phyloP scores from a whole-genome alignment of 1,139 yeast genomes.

The Suhomyces atakaporum region DNA sequence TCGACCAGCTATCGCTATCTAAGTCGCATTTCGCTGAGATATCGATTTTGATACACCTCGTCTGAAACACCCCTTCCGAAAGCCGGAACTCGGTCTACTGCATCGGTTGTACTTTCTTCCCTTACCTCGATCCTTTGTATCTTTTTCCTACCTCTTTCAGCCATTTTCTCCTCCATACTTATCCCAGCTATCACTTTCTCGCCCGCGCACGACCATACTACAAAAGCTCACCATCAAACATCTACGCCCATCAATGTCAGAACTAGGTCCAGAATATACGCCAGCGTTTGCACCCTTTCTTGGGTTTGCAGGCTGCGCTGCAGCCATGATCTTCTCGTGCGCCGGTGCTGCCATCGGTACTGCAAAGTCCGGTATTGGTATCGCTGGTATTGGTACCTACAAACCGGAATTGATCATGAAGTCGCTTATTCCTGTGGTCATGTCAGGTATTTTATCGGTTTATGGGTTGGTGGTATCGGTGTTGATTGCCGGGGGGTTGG shows the following conservation, averaged over 20 bases:
- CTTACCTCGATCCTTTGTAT: too few relatives aligned
- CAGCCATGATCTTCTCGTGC: conserved; percentile 86
- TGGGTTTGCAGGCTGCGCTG: conserved; percentile 94
- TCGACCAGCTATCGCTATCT: too few relatives aligned
- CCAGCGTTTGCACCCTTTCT: conserved; percentile 93
- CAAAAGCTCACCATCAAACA: background rate
- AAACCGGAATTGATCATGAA: conserved; percentile 83
- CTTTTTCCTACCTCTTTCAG: background rate
- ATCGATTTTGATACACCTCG: too few relatives aligned
- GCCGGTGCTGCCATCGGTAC: conserved; percentile 98
- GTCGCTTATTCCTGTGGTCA: conserved; percentile 89
- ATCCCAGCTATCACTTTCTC: background rate
- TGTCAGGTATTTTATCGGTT: conserved; percentile 97
- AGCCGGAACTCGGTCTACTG: too few relatives aligned
- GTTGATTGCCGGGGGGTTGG: conserved; percentile 87
- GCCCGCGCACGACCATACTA: background rate
- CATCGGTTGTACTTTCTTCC: too few relatives aligned
- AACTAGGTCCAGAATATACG: conserved; percentile 55
- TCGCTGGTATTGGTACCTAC: conserved; percentile 84
- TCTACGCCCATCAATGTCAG: conserved; percentile 28
- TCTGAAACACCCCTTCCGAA: too few relatives aligned
- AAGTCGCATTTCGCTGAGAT: too few relatives aligned
- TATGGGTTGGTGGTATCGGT: conserved; percentile 97
- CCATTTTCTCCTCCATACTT: background rate
- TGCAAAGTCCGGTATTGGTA: conserved; percentile 98